Conservation (phyloP, 805 yeast genomes). For the Metschnikowia santaceciliae region DNA sequence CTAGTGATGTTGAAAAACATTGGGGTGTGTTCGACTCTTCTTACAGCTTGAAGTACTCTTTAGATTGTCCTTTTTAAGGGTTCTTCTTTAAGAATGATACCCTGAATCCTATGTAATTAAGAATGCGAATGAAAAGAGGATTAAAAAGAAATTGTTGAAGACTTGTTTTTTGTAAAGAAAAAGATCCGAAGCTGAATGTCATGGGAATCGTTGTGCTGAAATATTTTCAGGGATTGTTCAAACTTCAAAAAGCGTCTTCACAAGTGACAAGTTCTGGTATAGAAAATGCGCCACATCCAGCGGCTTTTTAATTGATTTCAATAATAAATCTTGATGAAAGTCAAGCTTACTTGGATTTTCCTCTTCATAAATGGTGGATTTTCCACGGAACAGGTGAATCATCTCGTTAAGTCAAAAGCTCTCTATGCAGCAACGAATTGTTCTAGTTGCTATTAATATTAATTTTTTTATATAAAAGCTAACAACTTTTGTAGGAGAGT, state of each 20-base stretch:
- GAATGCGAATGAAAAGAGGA: not conserved
- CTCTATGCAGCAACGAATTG: not conserved
- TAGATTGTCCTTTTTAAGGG: conserved; percentile 30
- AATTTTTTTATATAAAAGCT: not conserved
- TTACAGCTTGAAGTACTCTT: conserved; percentile 36
- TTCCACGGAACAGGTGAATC: too few relatives aligned
- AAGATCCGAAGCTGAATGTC: not conserved
- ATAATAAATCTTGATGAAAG: not conserved
- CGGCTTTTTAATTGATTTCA: not conserved
- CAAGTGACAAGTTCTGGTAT: not conserved
- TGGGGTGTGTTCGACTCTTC: conserved; percentile 84
- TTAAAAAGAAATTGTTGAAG: not conserved
- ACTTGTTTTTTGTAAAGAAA: not conserved
- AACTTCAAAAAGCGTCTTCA: not conserved
- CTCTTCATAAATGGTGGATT: not conserved
- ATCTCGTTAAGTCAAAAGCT: not conserved
- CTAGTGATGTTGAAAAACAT: conserved; percentile 82
- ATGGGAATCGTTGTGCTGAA: too few relatives aligned
- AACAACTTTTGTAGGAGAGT: too few relatives aligned
- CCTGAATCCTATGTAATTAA: not conserved
- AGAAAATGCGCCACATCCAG: not conserved
- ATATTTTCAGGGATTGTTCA: not conserved
- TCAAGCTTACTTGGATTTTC: not conserved
- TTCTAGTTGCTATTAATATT: not conserved
- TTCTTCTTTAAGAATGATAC: not conserved